Evolutionary conservation across 2,329 filamentous ascomycete species (phyloP).

Genomic region (Aureobasidium melanogenum): DNA sequence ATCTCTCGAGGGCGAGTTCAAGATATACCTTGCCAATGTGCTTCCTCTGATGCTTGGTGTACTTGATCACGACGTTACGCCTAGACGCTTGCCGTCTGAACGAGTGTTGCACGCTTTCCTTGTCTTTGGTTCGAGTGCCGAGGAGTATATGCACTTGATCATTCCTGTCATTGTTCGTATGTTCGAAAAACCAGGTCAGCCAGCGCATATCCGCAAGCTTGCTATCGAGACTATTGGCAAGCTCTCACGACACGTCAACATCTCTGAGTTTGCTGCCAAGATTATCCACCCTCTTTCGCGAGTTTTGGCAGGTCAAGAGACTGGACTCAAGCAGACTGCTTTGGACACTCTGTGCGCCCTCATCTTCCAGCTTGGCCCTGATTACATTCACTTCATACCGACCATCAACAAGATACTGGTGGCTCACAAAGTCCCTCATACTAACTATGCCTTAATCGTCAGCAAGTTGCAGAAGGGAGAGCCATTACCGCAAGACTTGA

Average conservation of each 20-base stretch:
- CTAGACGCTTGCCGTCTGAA: conserved; percentile 73
- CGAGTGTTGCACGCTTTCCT: conserved; percentile 90
- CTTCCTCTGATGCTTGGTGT: conserved; percentile 91
- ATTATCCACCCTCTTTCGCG: conserved; percentile 91
- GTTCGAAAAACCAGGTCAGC: conserved; percentile 82
- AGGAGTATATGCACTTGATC: conserved; percentile 99
- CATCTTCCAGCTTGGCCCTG: conserved; percentile 90
- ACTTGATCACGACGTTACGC: conserved; percentile 73
- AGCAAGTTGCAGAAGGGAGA: conserved; percentile 92
- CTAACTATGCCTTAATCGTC: conserved; percentile 88
- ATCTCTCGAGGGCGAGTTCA: conserved; percentile 94
- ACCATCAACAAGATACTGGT: conserved; percentile 82
- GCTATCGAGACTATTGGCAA: conserved; percentile 94
- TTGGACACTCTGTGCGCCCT: conserved; percentile 90
- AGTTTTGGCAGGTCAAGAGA: conserved; percentile 66
- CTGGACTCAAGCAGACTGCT: conserved; percentile 66
- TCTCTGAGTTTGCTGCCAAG: conserved; percentile 92
- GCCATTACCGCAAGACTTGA: conserved; percentile 87
- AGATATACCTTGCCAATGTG: conserved; percentile 82
- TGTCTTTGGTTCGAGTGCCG: conserved; percentile 88
- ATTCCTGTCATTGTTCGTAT: conserved; percentile 90
- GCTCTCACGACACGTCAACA: conserved; percentile 89
- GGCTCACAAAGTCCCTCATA: conserved; percentile 74
- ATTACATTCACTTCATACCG: conserved; percentile 88
- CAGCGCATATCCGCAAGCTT: conserved; percentile 67